Conservation (phyloP, 2,329 filamentous ascomycete species). For the Sphaerulina populicola region DNA sequence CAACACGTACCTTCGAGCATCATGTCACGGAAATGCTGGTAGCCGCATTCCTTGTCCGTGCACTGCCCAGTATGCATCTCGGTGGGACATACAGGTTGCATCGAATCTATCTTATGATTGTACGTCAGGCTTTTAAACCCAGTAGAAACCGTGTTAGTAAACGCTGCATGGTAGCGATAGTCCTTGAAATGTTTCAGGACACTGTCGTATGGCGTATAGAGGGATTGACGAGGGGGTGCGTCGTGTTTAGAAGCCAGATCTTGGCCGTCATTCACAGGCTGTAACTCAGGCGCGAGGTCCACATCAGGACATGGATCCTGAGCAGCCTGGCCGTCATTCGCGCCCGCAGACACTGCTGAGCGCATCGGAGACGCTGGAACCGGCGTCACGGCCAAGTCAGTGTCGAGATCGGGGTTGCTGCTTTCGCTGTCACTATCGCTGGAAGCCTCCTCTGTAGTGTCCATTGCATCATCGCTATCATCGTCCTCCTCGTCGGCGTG, state of each 20-base stretch:
- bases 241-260: slow-evolving; percentile 8
- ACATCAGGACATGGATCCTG: not conserved
- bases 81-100: slow-evolving; percentile 65
- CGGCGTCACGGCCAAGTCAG: not conserved
- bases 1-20: slow-evolving; percentile 17
- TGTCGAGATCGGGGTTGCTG: not conserved
- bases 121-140: slow-evolving; percentile 87
- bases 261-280: slow-evolving; percentile 22
- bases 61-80: slow-evolving; percentile 65
- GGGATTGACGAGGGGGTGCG: slow-evolving; percentile 14
- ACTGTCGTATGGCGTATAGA: slow-evolving; percentile 63
- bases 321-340: not conserved
- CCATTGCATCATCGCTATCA: slow-evolving; percentile 21
- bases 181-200: slow-evolving; percentile 74
- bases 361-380: not conserved
- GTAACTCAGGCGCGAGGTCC: slow-evolving; percentile 37
- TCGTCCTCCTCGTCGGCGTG: slow-evolving; percentile 5
- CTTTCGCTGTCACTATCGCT: slow-evolving; percentile 3
- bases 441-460: slow-evolving; percentile 16
- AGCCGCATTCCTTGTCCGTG: slow-evolving; percentile 63
- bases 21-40: slow-evolving; percentile 67
- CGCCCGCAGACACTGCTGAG: not conserved
- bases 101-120: slow-evolving; percentile 77
- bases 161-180: slow-evolving; percentile 82
- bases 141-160: slow-evolving; percentile 57